A percentile compares a stretch with the other conserved stretches of the same genome.
Conservation (phyloP, 306 rosid species). For the Cucumis sativus region DNA sequence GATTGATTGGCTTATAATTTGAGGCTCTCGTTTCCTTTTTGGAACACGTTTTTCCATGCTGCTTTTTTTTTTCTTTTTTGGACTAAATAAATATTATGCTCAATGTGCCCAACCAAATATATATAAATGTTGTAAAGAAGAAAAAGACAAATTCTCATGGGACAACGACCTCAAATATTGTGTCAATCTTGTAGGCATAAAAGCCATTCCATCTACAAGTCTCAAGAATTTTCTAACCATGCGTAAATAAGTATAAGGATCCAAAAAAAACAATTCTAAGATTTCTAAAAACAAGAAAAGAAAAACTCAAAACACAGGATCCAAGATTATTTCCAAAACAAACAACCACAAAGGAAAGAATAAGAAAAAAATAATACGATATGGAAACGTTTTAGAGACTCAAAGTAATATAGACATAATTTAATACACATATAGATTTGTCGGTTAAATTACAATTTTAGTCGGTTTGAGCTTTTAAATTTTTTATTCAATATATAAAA, state of each 20-base stretch:
- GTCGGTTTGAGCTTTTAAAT: background rate
- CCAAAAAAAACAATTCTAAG: background rate
- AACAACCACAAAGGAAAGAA: background rate
- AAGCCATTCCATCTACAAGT: background rate
- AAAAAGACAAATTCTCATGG: background rate
- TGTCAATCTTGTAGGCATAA: background rate
- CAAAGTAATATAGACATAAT: background rate
- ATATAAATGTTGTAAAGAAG: no score
- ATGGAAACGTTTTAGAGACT: background rate
- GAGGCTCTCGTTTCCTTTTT: no score
- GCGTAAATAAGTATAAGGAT: no score
- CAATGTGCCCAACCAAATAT: no score
- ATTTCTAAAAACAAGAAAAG: no score
- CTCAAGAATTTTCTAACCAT: background rate
- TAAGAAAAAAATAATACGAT: background rate
- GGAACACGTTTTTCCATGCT: no score
- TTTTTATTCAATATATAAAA: background rate
- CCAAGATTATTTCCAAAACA: background rate
- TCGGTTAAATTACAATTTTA: background rate
- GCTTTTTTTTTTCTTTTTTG: no score
- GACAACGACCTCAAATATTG: background rate
- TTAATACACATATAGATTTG: background rate
- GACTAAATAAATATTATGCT: no score
- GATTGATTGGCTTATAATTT: no score
- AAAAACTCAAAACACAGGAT: background rate